Conservation (phyloP, 2,329 filamentous ascomycete species). For the Neurospora sp. region DNA sequence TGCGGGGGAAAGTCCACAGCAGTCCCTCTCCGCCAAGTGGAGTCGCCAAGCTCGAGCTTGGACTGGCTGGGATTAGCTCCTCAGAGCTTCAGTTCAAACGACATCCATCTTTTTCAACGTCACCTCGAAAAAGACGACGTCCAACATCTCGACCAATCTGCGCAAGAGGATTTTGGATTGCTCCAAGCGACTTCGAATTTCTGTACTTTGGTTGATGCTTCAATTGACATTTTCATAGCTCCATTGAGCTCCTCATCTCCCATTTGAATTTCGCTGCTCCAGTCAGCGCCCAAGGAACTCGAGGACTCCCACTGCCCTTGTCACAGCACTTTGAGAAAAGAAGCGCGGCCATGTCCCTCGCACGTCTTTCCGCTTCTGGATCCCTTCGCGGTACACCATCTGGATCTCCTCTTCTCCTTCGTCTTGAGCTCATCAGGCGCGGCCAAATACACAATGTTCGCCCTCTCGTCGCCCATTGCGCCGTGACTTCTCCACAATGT, state of each 20-base stretch:
- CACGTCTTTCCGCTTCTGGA: background rate
- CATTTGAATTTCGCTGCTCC: background rate
- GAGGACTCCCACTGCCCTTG: background rate
- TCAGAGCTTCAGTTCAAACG: background rate
- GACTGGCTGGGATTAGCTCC: background rate
- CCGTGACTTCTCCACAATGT: constrained; percentile 1
- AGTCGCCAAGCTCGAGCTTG: background rate
- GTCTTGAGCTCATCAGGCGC: constrained; percentile 3
- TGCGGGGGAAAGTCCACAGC: background rate
- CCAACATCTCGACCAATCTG: background rate
- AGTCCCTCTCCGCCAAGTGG: background rate
- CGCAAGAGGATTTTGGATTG: background rate
- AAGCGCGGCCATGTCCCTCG: background rate
- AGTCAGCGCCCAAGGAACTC: background rate
- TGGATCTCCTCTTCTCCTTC: background rate
- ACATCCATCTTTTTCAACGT: background rate
- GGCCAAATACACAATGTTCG: background rate
- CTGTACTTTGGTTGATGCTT: background rate
- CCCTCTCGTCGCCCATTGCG: background rate
- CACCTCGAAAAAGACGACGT: background rate
- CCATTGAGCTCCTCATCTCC: background rate
- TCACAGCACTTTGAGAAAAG: background rate
- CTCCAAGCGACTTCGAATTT: background rate
- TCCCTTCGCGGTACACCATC: background rate
- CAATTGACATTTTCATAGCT: background rate